These are phyloP conservation scores for Gypsophila paniculata DNA, from an alignment of 179 eudicot genomes.

Conservation along the genomic window DNA sequence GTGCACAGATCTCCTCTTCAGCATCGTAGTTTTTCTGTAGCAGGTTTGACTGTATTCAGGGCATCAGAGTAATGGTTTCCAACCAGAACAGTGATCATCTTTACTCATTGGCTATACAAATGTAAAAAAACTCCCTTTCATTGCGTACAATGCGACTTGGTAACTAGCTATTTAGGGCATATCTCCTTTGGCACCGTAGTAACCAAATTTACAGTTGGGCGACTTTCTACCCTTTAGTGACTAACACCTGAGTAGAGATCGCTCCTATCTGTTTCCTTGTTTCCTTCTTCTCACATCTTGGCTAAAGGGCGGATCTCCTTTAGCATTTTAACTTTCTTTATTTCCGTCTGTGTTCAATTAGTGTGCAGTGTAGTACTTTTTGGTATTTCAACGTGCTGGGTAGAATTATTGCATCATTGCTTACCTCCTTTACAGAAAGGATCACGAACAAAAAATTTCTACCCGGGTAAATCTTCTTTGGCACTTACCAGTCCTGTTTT, in stretches of 20 bases:
- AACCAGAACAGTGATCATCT: constrained; percentile 15
- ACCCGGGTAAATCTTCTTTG: constrained; percentile 34
- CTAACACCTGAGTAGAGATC: constrained; percentile 20
- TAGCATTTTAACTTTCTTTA: constrained; percentile 20
- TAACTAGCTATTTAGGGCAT: constrained; percentile 36
- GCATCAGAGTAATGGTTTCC: constrained; percentile 33
- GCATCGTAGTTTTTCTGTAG: constrained; percentile 15
- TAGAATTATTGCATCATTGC: constrained; percentile 7
- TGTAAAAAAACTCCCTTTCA: constrained; percentile 9
- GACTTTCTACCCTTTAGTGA: constrained; percentile 18
- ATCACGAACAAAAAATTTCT: constrained; percentile 16
- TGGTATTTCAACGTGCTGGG: constrained; percentile 5
- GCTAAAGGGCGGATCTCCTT: constrained; percentile 25
- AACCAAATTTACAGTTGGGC: constrained; percentile 17
- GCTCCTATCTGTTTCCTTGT: constrained; percentile 17
- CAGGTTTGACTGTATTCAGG: constrained; percentile 27
- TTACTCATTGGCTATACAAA: constrained; percentile 13
- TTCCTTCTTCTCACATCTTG: constrained; percentile 16
- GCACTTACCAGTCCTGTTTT: constrained; percentile 29
- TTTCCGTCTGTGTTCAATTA: neutral
- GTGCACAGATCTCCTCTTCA: constrained; percentile 33
- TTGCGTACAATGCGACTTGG: constrained; percentile 10
- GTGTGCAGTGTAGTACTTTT: neutral
- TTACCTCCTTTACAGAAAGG: neutral
- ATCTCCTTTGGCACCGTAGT: constrained; percentile 61